phyloP scores from a whole-genome alignment of 805 yeast genomes.

The Ogataea naganishii region DNA sequence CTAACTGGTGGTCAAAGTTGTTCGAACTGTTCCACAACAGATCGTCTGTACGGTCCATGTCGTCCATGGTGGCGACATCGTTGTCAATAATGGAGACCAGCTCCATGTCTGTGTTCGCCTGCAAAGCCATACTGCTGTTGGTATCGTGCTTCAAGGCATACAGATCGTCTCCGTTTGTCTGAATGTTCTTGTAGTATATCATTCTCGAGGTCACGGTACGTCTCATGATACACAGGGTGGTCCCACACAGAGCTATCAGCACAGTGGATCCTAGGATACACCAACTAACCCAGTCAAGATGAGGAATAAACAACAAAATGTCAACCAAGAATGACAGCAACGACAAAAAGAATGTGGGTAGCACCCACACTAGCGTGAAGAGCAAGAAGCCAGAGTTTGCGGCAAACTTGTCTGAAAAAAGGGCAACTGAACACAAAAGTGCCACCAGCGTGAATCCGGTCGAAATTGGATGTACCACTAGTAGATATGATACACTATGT shows the following conservation, averaged over 20 bases:
- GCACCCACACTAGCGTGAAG: slow-evolving; percentile 45
- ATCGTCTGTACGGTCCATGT: too few relatives aligned
- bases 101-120: too few relatives aligned
- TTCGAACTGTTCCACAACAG: too few relatives aligned
- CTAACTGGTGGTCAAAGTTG: too few relatives aligned
- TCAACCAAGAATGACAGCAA: slow-evolving; percentile 77
- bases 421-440: slow-evolving; percentile 28
- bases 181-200: slow-evolving; percentile 2
- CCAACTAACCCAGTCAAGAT: slow-evolving; percentile 83
- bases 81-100: too few relatives aligned
- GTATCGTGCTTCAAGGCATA: too few relatives aligned
- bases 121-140: too few relatives aligned
- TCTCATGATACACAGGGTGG: slow-evolving; percentile 64
- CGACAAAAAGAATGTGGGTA: slow-evolving; percentile 62
- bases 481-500: slow-evolving; percentile 46
- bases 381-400: slow-evolving; percentile 36
- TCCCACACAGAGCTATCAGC: slow-evolving; percentile 51
- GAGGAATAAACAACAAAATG: slow-evolving; percentile 66
- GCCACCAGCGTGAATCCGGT: slow-evolving; percentile 44
- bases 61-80: too few relatives aligned
- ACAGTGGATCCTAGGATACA: slow-evolving; percentile 61
- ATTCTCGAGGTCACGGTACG: slow-evolving; percentile 50
- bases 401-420: slow-evolving; percentile 27
- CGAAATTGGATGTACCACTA: slow-evolving; percentile 63
- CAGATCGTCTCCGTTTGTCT: slow-evolving; percentile 5